phyloP scores from a whole-genome alignment of 139 green algal species.

The Auxenochlorella pyrenoidosa region DNA sequence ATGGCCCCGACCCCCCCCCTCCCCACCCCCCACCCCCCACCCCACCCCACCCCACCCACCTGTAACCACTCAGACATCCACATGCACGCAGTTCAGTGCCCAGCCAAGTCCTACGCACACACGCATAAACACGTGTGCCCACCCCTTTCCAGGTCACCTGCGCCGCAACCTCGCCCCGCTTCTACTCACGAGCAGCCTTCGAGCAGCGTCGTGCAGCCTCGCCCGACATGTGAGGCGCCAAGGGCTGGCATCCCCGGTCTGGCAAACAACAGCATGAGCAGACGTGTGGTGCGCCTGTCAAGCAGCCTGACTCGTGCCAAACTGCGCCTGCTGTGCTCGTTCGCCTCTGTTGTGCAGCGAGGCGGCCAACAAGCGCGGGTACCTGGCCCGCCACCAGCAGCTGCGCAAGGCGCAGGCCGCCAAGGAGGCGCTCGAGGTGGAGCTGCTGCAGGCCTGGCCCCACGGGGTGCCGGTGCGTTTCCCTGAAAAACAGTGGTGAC shows the following conservation, averaged over 20 bases:
- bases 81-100: no score
- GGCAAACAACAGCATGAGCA: background rate
- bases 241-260: background rate
- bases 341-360: background rate
- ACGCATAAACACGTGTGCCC: background rate
- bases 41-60: no score
- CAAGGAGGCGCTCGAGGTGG: background rate
- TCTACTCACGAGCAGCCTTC: background rate
- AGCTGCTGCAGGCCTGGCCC: slow-evolving; percentile 3
- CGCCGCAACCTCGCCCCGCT: background rate
- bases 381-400: background rate
- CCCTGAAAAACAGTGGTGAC: no score
- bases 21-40: no score
- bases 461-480: slow-evolving; percentile 22
- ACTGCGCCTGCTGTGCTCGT: no score
- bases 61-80: no score
- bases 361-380: background rate
- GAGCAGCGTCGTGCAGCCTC: slow-evolving; percentile 11
- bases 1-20: no score
- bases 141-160: background rate
- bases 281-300: background rate
- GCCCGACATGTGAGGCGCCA: slow-evolving; percentile 7
- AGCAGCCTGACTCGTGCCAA: background rate
- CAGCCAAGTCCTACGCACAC: no score
- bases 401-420: background rate